Evolutionary conservation across 306 rosid species (phyloP), one percentile per base, ranked within the genome.

Genomic region (Macrotyloma uniflorum): DNA sequence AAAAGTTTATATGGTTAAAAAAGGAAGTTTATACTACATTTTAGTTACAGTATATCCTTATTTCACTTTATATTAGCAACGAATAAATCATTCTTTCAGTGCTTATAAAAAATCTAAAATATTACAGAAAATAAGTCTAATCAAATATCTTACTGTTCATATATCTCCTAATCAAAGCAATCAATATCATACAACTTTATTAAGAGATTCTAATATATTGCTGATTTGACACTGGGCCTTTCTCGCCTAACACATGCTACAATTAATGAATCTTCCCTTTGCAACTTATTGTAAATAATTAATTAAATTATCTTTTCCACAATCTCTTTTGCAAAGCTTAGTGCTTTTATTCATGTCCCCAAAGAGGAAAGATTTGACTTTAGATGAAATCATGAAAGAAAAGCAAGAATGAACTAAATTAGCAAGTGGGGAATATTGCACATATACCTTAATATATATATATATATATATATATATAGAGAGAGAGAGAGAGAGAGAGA

Each of bases 281-380:
- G 49, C 13, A 49, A 32, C 71, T 57, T 18, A 42, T 12, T 45
- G 19, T 50, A 35, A 63, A 23, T 12, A 49, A 19, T 20, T 30
- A 33, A 30, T 47, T 24, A 28, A 32, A 19, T 40, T n/a, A 38
- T 54, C 69, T 40, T 43, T 36, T 54, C 24, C 42, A 4, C 8
- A 11, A 8, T 26, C 23, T 7, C 75, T 66, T 51, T 69, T 20
- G 14, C 19, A 54, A 71, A 77, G 55, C 62, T 43, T 62, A 51
- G 5, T 13, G 69, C 79, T 53, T 79, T 72, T 57, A 14, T 15
- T 38, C 18, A 72, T 42, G 33, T 82, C 22, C 47, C 47, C 35
- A 75, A 53, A 71, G 65, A 62, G 38, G 85, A 64, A 82, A 54
- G 68, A 70, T 64, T 77, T 71, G 79, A 70, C 82, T 16, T 11